Base-by-base conservation (phyloP, 2,329 filamentous ascomycete genomes). In the Alternaria alternata region DNA sequence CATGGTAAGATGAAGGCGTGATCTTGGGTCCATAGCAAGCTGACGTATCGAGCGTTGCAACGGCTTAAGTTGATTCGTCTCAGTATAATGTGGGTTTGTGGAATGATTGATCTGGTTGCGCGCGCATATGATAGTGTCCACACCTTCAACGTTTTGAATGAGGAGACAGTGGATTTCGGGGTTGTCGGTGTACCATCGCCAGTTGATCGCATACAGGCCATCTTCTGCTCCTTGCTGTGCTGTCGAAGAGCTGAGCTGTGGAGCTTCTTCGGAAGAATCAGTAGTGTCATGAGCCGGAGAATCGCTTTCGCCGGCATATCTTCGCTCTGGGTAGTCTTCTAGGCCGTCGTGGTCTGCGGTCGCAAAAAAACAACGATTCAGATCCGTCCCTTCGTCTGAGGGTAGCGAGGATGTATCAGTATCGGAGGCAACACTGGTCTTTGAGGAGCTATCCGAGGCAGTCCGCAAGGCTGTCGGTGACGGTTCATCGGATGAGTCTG, bases 401-500 rank as follows among this genome's bases (percentile, higher is more conserved):
- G 34, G 41, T 24, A 52, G 20, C 26, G 56, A 56, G 5, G 39
- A 62, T 9, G 53, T 56, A 4, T 62, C 61, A 3, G 51, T 54
- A 11, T 62, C 49, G 34, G 58, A 57, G 39, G 22, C 36, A n/a
- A n/a, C 42, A 32, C 36, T 34, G 14, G 46, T 49, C n/a, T 39
- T 30, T 46, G 46, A 36, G 52, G 47, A 46, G 38, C 36, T 43
- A 12, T 34, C 14, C n/a, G 57, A 56, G 47, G 14, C 32, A 57
- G n/a, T 39, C n/a, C 38, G 47, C 6, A 38, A 32, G 18, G 24
- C 34, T 8, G 38, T 14, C 14, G 32, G 14, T 44, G 30, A 24
- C 20, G 54, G 20, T 41, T 61, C 24, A 20, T 58, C 60, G 5
- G 65, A 62, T 32, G 77, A 81, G 64, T 89, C 86, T n/a, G 88